phyloP scores from a whole-genome alignment of 2,329 filamentous ascomycete species.

The Botryotinia calthae region DNA sequence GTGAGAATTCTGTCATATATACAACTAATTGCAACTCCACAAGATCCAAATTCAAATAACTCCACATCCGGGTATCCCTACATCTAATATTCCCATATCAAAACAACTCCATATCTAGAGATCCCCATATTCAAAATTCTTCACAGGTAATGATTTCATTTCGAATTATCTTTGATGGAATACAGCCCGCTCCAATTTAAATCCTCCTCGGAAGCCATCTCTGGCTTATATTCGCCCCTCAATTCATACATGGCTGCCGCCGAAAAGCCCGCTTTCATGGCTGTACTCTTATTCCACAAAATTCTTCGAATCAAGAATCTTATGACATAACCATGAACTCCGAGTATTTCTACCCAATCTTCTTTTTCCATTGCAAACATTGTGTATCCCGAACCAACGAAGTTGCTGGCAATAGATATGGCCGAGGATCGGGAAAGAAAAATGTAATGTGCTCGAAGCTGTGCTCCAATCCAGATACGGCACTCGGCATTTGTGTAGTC shows the following conservation, averaged over 20 bases:
- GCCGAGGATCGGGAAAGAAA: background rate
- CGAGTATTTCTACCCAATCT: background rate
- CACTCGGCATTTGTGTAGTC: background rate
- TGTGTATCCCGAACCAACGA: background rate
- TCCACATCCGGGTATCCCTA: background rate
- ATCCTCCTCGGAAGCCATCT: background rate
- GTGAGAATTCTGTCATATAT: too few relatives aligned
- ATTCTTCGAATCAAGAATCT: slow-evolving; percentile 8
- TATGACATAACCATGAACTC: background rate
- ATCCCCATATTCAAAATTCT: background rate
- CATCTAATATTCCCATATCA: background rate
- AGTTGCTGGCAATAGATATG: background rate
- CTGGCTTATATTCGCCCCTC: background rate
- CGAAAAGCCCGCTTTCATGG: background rate
- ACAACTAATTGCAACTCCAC: background rate
- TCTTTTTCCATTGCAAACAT: slow-evolving; percentile 5
- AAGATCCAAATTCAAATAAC: background rate
- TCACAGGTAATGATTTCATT: background rate
- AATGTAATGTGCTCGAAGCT: background rate
- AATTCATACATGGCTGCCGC: background rate
- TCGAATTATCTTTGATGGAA: background rate
- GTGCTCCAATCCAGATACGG: background rate
- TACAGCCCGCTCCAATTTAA: slow-evolving; percentile 6
- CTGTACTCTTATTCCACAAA: slow-evolving; percentile 1
- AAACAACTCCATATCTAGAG: background rate